Percentiles rank a stretch among this genome's conserved stretches.
These are phyloP conservation scores for Trichoderma koningiopsis DNA, from an alignment of 2,329 filamentous ascomycete species.

Conservation along the genomic window DNA sequence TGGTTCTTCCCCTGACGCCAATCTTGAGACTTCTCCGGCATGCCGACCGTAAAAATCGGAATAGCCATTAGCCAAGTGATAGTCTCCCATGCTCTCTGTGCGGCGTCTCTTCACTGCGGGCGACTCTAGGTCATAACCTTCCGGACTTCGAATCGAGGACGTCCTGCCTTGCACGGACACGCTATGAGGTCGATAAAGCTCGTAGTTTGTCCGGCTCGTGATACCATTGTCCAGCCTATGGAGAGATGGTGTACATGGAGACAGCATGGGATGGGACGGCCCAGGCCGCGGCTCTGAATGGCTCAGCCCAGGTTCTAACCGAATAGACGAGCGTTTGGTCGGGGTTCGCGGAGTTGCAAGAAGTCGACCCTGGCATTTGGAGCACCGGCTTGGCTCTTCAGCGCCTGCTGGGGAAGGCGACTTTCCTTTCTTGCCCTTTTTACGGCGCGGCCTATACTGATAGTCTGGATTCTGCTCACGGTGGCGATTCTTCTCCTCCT, in stretches of 20 bases:
- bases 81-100: conserved; percentile 49
- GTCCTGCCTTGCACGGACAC: conserved; percentile 32
- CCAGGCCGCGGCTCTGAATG: conserved; percentile 30
- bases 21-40: conserved; percentile 28
- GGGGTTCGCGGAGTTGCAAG: conserved; percentile 63
- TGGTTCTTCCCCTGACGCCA: conserved; percentile 31
- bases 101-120: conserved; percentile 65
- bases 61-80: conserved; percentile 34
- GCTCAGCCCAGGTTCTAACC: conserved; percentile 37
- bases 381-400: conserved; percentile 61
- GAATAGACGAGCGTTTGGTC: conserved; percentile 48
- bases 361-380: conserved; percentile 70
- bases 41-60: conserved; percentile 25
- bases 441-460: conserved; percentile 84
- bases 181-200: conserved; percentile 32
- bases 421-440: conserved; percentile 40
- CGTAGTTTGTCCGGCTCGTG: conserved; percentile 36
- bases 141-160: conserved; percentile 33
- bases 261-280: conserved; percentile 27
- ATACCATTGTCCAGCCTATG: conserved; percentile 32
- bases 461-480: conserved; percentile 90
- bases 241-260: conserved; percentile 27
- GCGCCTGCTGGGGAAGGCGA: conserved; percentile 41
- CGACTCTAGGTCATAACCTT: conserved; percentile 46
- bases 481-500: conserved; percentile 90